These are phyloP conservation scores for Neurospora sp. DNA, from an alignment of 2,329 filamentous ascomycete species.

Conservation along the genomic window DNA sequence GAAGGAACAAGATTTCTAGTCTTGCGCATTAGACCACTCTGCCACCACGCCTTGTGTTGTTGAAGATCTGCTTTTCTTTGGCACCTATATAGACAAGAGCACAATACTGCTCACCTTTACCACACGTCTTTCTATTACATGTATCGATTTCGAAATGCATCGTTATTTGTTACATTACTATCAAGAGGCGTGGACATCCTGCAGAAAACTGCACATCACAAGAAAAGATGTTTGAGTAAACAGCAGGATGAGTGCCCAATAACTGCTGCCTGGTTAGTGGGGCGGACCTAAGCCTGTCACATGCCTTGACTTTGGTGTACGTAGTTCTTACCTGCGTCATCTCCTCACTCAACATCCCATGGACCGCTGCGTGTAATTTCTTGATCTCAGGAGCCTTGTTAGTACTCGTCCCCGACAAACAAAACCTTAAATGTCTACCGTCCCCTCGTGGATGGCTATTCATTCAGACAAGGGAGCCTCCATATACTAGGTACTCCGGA, in stretches of 20 bases:
- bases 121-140: background rate
- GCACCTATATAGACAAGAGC: background rate
- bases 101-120: background rate
- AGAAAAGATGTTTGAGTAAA: background rate
- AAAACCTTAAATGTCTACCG: background rate
- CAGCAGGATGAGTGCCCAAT: background rate
- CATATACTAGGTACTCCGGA: background rate
- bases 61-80: fast-evolving
- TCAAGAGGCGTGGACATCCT: background rate
- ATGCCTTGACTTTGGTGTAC: too few species aligned
- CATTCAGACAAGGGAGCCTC: background rate
- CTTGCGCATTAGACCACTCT: background rate
- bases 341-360: too few species aligned
- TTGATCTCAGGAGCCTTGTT: background rate
- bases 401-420: background rate
- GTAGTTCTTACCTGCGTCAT: too few species aligned
- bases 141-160: background rate
- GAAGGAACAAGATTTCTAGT: background rate
- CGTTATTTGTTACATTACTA: background rate
- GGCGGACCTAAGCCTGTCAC: too few species aligned
- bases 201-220: background rate
- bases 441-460: background rate
- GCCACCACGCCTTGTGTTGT: background rate
- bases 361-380: background rate
- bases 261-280: background rate